phyloP scores from a whole-genome alignment of 345 rosid species.

The Aquilaria malaccensis region DNA sequence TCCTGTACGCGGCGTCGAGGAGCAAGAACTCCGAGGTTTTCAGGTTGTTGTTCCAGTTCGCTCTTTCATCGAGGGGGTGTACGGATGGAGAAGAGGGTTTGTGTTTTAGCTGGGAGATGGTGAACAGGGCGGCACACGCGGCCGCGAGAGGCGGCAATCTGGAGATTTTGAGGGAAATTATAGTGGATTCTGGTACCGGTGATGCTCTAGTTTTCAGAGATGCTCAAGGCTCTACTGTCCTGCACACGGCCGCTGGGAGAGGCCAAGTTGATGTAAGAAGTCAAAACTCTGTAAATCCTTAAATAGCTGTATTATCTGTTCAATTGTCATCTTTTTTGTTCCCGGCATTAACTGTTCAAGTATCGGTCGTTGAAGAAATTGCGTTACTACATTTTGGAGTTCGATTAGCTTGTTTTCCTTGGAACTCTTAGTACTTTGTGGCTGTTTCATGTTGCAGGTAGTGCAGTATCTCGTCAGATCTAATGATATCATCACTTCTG shows the following conservation, averaged over 20 bases:
- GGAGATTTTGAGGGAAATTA: constrained; percentile 47
- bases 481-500: constrained; percentile 31
- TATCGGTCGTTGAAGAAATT: no score
- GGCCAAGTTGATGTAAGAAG: constrained; percentile 68
- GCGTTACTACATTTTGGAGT: no score
- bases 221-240: constrained; percentile 54
- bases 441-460: constrained; percentile 29
- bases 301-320: no score
- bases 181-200: constrained; percentile 20
- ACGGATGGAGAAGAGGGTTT: constrained; percentile 25
- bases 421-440: no score
- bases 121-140: constrained; percentile 80
- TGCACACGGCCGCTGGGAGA: constrained; percentile 83
- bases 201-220: constrained; percentile 47
- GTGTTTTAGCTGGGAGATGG: constrained; percentile 58
- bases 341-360: no score
- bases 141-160: constrained; percentile 89
- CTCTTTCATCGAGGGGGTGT: constrained; percentile 29
- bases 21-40: constrained; percentile 65
- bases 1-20: constrained; percentile 77
- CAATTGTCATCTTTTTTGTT: no score
- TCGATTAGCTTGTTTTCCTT: no score
- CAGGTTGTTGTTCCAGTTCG: constrained; percentile 42
- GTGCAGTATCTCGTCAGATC: constrained; percentile 58
- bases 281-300: no score